Evolutionary conservation across 2,329 filamentous ascomycete species (phyloP).

Genomic region (Fusarium incarnatum): DNA sequence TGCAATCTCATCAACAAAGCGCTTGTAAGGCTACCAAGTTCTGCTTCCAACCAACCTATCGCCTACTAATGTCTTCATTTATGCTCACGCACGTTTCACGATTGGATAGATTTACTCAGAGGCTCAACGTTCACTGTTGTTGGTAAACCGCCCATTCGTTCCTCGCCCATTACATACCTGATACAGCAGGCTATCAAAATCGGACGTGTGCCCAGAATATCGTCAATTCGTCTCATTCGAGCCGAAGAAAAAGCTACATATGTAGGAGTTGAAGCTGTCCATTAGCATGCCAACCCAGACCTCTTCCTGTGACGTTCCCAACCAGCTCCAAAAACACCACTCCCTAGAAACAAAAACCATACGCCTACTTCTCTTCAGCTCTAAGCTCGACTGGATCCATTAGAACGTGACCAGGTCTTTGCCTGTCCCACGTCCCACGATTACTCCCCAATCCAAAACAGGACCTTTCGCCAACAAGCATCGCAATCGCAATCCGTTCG

Average conservation of each 20-base stretch:
- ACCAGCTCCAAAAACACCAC: constrained; percentile 38
- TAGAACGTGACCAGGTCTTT: constrained; percentile 33
- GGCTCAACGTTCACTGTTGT: background rate
- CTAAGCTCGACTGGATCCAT: constrained; percentile 20
- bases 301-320: constrained; percentile 29
- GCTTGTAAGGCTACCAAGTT: background rate
- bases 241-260: constrained; percentile 33
- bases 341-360: constrained; percentile 40
- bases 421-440: constrained; percentile 12
- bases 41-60: background rate
- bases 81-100: background rate
- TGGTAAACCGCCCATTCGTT: constrained; percentile 1
- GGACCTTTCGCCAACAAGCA: constrained; percentile 15
- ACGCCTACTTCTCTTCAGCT: constrained; percentile 32
- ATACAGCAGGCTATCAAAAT: background rate
- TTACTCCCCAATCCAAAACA: constrained; percentile 18
- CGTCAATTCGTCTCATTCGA: constrained; percentile 36
- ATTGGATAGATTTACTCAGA: background rate
- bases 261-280: constrained; percentile 32
- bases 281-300: constrained; percentile 32
- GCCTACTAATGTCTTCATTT: background rate
- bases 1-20: background rate
- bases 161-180: background rate
- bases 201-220: constrained; percentile 13
- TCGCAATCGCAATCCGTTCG: constrained; percentile 14